Evolutionary conservation across 2,329 filamentous ascomycete species (phyloP).

Genomic region (Penicillium olsonii): DNA sequence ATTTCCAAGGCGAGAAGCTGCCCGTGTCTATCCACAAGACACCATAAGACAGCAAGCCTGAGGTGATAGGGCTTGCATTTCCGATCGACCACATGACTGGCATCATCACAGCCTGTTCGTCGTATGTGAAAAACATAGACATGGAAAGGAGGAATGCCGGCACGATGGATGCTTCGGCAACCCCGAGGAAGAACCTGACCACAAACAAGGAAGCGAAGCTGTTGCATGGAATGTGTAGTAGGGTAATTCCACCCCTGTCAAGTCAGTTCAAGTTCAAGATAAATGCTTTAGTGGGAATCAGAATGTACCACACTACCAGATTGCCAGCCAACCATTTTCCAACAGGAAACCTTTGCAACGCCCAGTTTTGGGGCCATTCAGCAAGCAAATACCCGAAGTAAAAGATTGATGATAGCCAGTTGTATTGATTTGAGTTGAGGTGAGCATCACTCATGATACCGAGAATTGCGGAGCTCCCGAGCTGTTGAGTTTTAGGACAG

Average conservation of each 20-base stretch:
- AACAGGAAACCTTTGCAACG: conserved; percentile 45
- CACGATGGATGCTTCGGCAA: conserved; percentile 55
- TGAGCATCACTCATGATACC: conserved; percentile 35
- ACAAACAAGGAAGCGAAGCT: conserved; percentile 52
- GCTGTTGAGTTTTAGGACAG: conserved; percentile 5
- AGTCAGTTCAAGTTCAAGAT: background rate
- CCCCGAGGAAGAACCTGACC: conserved; percentile 54
- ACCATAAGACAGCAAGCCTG: conserved; percentile 46
- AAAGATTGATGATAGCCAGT: conserved; percentile 47
- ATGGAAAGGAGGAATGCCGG: conserved; percentile 50
- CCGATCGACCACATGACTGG: conserved; percentile 46
- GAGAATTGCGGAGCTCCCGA: conserved; percentile 30
- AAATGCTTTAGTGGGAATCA: no score
- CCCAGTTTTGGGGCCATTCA: conserved; percentile 45
- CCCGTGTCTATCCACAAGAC: conserved; percentile 43
- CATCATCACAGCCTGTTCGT: conserved; percentile 35
- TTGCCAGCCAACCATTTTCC: conserved; percentile 39
- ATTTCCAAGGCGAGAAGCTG: conserved; percentile 42
- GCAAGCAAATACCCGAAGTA: conserved; percentile 45
- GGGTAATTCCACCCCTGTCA: conserved; percentile 33
- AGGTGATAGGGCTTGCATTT: conserved; percentile 42
- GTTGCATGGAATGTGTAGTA: conserved; percentile 47
- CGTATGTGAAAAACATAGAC: conserved; percentile 42
- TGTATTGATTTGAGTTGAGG: conserved; percentile 33
- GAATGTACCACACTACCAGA: conserved; percentile 27